Conservation (phyloP, 202 grass and related monocot genomes). For the Setaria italica region DNA sequence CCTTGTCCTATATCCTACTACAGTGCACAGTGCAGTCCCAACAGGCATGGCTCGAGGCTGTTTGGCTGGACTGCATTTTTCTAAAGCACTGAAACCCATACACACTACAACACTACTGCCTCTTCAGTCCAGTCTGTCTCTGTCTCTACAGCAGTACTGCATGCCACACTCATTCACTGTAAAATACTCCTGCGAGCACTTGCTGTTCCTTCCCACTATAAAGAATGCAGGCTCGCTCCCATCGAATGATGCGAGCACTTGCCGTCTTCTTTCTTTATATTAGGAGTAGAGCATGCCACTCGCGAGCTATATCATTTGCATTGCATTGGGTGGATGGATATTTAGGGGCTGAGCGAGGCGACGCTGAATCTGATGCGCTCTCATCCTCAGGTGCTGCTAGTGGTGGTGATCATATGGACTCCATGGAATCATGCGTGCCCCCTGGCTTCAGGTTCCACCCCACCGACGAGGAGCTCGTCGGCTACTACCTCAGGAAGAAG, state of each 20-base stretch:
- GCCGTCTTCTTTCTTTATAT: slow-evolving; percentile 34
- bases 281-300: slow-evolving; percentile 36
- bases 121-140: slow-evolving; percentile 28
- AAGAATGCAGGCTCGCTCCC: slow-evolving; percentile 44
- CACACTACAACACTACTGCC: background rate
- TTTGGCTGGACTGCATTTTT: slow-evolving; percentile 54
- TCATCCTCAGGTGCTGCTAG: slow-evolving; percentile 16
- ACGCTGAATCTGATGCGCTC: slow-evolving; percentile 57
- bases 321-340: slow-evolving; percentile 20
- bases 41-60: slow-evolving; percentile 26
- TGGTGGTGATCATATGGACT: slow-evolving; percentile 59
- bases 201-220: slow-evolving; percentile 10
- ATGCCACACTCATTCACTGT: slow-evolving; percentile 39
- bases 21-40: slow-evolving; percentile 22
- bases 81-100: slow-evolving; percentile 75
- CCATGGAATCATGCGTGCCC: slow-evolving; percentile 84
- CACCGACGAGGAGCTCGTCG: slow-evolving; percentile 88
- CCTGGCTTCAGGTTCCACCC: slow-evolving; percentile 96
- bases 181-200: slow-evolving; percentile 9
- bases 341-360: slow-evolving; percentile 1
- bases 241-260: slow-evolving; percentile 49
- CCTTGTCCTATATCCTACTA: slow-evolving; percentile 40
- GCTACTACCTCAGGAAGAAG: slow-evolving; percentile 92
- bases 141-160: background rate
- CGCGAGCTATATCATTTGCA: slow-evolving; percentile 64